Conservation (phyloP, 2,329 filamentous ascomycete genomes). For the Sphaerulina musiva region DNA sequence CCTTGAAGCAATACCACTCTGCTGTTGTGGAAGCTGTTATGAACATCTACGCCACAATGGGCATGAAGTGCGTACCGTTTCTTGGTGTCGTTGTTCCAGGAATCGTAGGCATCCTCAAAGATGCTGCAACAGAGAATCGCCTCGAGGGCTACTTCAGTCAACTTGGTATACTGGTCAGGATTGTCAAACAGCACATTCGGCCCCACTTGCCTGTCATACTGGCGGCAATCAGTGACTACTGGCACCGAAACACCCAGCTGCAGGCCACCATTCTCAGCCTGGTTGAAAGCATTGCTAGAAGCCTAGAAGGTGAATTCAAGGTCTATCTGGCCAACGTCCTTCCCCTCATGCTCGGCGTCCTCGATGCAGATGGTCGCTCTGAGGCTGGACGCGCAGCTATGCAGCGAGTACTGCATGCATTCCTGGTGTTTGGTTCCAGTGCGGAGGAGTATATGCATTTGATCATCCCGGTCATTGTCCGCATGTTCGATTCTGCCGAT, state of each 20-base stretch:
- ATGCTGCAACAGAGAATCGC: conserved; percentile 57
- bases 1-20: conserved; percentile 83
- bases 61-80: conserved; percentile 92
- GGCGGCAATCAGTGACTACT: conserved; percentile 79
- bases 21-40: conserved; percentile 96
- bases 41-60: conserved; percentile 95
- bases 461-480: conserved; percentile 91
- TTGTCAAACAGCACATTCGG: conserved; percentile 92
- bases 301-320: conserved; percentile 95
- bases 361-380: conserved; percentile 80
- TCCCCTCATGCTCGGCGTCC: conserved; percentile 86
- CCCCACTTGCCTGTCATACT: conserved; percentile 85
- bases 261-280: conserved; percentile 88
- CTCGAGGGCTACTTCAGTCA: conserved; percentile 98
- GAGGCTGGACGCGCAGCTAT: conserved; percentile 45
- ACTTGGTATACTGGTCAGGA: conserved; percentile 82
- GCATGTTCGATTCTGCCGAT: conserved; percentile 72
- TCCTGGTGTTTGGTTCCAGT: conserved; percentile 90
- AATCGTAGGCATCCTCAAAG: conserved; percentile 81
- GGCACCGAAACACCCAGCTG: conserved; percentile 70
- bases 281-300: conserved; percentile 87
- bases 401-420: conserved; percentile 76
- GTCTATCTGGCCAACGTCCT: conserved; percentile 84
- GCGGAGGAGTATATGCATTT: conserved; percentile 99
- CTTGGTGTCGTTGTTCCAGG: conserved; percentile 89